These are phyloP conservation scores for Daldinia caldariorum DNA, from an alignment of 495 filamentous ascomycete species.

Conservation along the genomic window DNA sequence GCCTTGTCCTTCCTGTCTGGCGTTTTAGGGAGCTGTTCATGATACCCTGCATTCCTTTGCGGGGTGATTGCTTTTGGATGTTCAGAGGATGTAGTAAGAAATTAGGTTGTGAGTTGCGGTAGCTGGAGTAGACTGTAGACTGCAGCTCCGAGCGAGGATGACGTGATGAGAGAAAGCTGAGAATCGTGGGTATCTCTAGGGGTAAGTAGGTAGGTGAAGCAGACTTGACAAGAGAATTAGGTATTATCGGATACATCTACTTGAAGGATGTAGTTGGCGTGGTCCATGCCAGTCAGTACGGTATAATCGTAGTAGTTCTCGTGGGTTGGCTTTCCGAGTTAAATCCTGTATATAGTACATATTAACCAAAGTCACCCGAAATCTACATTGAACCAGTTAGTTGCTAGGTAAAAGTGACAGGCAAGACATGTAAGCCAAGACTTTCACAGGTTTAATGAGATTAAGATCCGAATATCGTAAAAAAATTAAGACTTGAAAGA, in stretches of 20 bases:
- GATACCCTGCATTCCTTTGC: constrained; percentile 45
- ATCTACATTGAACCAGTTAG: neutral
- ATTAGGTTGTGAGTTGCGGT: neutral
- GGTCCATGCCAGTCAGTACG: neutral
- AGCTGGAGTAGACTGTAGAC: constrained; percentile 22
- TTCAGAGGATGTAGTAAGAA: constrained; percentile 1
- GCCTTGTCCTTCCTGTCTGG: constrained; percentile 30
- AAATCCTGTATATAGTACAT: neutral
- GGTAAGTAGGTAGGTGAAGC: neutral
- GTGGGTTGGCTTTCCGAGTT: neutral
- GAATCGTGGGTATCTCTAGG: neutral
- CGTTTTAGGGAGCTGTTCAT: constrained; percentile 33
- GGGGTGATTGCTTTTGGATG: constrained; percentile 31
- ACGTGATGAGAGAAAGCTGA: constrained; percentile 1
- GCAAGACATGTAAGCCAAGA: neutral
- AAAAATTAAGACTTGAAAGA: constrained; percentile 6
- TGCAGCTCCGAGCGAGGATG: neutral
- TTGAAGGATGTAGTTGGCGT: neutral
- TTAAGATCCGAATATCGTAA: neutral
- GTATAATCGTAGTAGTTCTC: constrained; percentile 1
- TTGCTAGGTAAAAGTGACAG: neutral
- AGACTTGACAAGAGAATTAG: neutral
- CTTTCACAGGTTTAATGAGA: neutral
- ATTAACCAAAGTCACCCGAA: neutral
- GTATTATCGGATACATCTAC: neutral